Conservation (phyloP, 2,329 filamentous ascomycete species). For the Tolypocladium inflatum region DNA sequence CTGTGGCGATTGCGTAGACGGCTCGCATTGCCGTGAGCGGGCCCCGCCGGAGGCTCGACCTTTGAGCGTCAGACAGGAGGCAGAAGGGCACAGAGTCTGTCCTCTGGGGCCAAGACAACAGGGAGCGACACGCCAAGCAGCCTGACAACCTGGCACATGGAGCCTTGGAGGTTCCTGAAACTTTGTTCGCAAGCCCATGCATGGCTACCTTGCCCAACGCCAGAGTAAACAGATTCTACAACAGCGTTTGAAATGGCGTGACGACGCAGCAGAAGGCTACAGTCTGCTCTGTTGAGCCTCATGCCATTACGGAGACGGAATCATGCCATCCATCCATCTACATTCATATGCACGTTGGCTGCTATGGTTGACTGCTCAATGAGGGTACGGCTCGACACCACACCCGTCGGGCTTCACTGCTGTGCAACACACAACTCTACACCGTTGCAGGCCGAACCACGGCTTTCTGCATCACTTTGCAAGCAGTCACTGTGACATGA, state of each 20-base stretch:
- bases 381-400: not conserved
- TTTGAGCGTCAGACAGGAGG: too few relatives aligned
- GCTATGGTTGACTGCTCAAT: not conserved
- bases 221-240: not conserved
- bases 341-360: not conserved
- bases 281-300: not conserved
- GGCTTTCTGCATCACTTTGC: not conserved
- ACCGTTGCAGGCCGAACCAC: not conserved
- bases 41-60: too few relatives aligned
- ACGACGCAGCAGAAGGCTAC: not conserved
- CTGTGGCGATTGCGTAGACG: too few relatives aligned
- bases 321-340: not conserved
- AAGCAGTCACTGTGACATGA: not conserved
- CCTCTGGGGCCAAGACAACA: too few relatives aligned
- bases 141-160: too few relatives aligned
- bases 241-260: not conserved
- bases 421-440: not conserved
- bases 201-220: not conserved
- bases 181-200: not conserved
- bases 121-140: not conserved
- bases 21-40: too few relatives aligned
- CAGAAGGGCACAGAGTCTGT: too few relatives aligned
- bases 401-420: not conserved
- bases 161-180: not conserved
- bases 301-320: not conserved